Evolutionary conservation across 805 yeast species (phyloP).

Genomic region (Lachancea sp.): DNA sequence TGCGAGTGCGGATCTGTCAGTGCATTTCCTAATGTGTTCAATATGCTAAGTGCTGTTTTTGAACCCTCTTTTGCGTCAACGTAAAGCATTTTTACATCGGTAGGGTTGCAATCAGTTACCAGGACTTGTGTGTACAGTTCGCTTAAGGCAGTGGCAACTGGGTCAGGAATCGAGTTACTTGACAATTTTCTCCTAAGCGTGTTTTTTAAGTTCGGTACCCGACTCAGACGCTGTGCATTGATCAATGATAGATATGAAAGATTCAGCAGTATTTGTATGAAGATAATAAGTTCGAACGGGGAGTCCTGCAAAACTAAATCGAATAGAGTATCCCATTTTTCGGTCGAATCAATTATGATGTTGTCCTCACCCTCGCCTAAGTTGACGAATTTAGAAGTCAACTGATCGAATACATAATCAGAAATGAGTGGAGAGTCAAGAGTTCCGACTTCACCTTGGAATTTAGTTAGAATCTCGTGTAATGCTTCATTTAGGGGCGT

Average conservation of each 20-base stretch:
- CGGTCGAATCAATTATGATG: constrained; percentile 12
- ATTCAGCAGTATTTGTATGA: constrained; percentile 22
- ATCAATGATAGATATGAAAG: constrained; percentile 20
- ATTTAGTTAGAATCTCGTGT: not conserved
- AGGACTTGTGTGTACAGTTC: constrained; percentile 19
- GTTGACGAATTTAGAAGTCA: constrained; percentile 14
- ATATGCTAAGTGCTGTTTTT: constrained; percentile 8
- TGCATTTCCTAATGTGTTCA: constrained; percentile 15
- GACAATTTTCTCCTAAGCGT: constrained; percentile 8
- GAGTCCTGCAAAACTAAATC: not conserved
- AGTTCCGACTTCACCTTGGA: not conserved
- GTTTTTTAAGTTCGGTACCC: constrained; percentile 1
- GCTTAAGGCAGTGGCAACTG: constrained; percentile 2
- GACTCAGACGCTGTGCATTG: constrained; percentile 21
- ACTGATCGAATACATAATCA: constrained; percentile 18
- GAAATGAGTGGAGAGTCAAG: constrained; percentile 6
- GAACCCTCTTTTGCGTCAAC: not conserved
- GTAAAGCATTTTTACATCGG: constrained; percentile 20
- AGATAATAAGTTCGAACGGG: constrained; percentile 9
- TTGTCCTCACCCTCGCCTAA: constrained; percentile 17
- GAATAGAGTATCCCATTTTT: constrained; percentile 15
- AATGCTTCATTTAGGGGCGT: not conserved
- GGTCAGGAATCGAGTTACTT: not conserved
- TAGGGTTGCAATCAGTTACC: constrained; percentile 16
- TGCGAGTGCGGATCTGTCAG: constrained; percentile 19